A percentile compares a stretch with the other conserved stretches of the same genome.
These are phyloP conservation scores for Schizosaccharomyces lindneri DNA, from an alignment of 805 yeast species.

Conservation along the genomic window DNA sequence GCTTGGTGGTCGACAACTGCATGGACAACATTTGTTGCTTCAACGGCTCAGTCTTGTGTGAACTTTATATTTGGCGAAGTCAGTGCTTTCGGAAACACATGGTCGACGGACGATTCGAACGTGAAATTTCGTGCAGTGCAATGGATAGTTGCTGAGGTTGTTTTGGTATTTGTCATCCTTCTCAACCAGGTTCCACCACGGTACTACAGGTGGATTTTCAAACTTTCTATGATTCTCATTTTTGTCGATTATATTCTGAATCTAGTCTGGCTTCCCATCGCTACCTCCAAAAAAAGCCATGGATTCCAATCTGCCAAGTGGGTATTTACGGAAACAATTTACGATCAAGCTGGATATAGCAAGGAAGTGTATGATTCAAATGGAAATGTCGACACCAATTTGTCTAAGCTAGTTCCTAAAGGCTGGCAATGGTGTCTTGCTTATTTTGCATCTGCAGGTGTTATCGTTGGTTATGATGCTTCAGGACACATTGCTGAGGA, in stretches of 20 bases:
- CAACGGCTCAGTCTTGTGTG: slow-evolving; percentile 7
- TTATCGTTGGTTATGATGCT: slow-evolving; percentile 9
- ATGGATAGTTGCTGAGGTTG: slow-evolving; percentile 9
- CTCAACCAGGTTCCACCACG: slow-evolving; percentile 9
- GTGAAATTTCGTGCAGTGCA: slow-evolving; percentile 9
- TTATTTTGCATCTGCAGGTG: slow-evolving; percentile 9
- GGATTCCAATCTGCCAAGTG: slow-evolving; percentile 9
- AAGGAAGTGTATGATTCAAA: background rate
- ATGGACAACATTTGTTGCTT: slow-evolving; percentile 10
- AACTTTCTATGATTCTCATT: slow-evolving; percentile 5
- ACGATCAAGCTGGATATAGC: background rate
- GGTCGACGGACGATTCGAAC: slow-evolving; percentile 4
- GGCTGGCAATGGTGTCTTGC: slow-evolving; percentile 9
- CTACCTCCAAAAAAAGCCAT: slow-evolving; percentile 7
- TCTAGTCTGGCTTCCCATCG: slow-evolving; percentile 10
- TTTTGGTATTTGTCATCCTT: slow-evolving; percentile 5
- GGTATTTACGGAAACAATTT: slow-evolving; percentile 5
- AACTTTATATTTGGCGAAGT: slow-evolving; percentile 8
- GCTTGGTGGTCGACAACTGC: slow-evolving; percentile 11
- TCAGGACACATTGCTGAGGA: slow-evolving; percentile 11
- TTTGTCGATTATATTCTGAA: slow-evolving; percentile 7
- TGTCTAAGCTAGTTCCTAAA: slow-evolving; percentile 8
- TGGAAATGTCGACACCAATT: background rate
- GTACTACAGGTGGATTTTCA: slow-evolving; percentile 7
- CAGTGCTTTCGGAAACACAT: slow-evolving; percentile 6